These are phyloP conservation scores for Plectranthus barbatus DNA, from an alignment of 257 asterid species.

Conservation along the genomic window DNA sequence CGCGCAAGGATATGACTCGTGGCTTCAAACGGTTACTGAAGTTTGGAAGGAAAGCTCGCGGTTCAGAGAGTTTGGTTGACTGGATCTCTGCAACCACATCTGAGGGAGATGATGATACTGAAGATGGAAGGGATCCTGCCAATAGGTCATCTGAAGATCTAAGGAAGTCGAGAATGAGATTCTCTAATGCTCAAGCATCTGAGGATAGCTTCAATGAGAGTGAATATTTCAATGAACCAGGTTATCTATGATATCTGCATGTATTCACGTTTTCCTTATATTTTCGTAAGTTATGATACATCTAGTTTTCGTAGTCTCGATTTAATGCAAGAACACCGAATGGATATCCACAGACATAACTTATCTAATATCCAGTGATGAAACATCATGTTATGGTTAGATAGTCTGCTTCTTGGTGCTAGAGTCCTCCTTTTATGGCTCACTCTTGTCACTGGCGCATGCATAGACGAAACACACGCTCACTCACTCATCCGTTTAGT, in stretches of 20 bases:
- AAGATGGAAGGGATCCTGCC: constrained; percentile 78
- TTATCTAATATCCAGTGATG: not conserved
- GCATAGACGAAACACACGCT: not conserved
- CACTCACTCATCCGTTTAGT: too few relatives aligned
- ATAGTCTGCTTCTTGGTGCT: not conserved
- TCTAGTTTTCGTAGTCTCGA: not conserved
- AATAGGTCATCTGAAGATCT: constrained; percentile 71
- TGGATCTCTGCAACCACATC: constrained; percentile 97
- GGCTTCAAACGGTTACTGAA: constrained; percentile 75
- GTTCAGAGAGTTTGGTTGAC: constrained; percentile 64
- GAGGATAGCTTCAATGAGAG: constrained; percentile 62
- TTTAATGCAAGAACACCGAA: not conserved
- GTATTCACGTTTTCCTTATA: not conserved
- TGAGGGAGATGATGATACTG: constrained; percentile 91
- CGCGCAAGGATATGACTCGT: constrained; percentile 67
- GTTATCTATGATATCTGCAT: constrained; percentile 24
- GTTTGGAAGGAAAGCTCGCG: constrained; percentile 74
- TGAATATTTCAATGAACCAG: constrained; percentile 62
- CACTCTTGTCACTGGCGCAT: not conserved
- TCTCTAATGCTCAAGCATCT: constrained; percentile 59
- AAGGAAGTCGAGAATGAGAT: constrained; percentile 86
- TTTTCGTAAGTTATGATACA: not conserved
- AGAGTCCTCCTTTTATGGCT: not conserved
- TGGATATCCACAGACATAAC: not conserved
- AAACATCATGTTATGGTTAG: not conserved